Evolutionary conservation across 2,329 filamentous ascomycete species (phyloP), one percentile per base, ranked within the genome.

Genomic region (Apiospora rasikravindrae): DNA sequence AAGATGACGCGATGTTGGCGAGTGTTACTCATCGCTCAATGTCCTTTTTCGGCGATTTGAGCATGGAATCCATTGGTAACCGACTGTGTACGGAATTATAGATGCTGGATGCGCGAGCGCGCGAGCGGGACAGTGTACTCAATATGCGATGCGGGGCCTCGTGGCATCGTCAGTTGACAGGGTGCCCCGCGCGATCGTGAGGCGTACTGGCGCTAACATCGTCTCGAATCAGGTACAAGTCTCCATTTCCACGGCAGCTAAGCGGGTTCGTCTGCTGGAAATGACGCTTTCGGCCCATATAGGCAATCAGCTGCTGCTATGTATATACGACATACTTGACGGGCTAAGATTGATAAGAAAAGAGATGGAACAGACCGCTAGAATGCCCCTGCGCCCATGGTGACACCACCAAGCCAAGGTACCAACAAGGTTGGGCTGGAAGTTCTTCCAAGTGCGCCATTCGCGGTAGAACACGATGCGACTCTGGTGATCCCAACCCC

Each of bases 131-230:
- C 57, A 64, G 19, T 29, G 29, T 37, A 61, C 33, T 40, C 29
- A 40, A 10, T n/a, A 24, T n/a, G 33, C 33, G 29, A n/a, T 64
- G 57, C 57, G 57, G 57, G 57, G 33, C 57, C 29, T 64, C 33
- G 57, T 64, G 57, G 33, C 57, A 64, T 40, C 33, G 33, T 64
- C 57, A 64, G 57, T 64, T 64, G 53, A 37, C 53, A 33, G 53
- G 26, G 53, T 37, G 53, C 53, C 53, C 53, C 53, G 53, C 53
- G 53, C 53, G 53, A 61, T 61, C 53, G 53, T 61, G 53, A 61
- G 53, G 53, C 53, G 53, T 61, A 29, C 53, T 61, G 33, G 33
- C 33, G n/a, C 57, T 64, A 40, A 64, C 33, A 64, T 40, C 33
- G 8, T n/a, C 33, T 64, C 57, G 57, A 64, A 64, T 40, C 33